These are phyloP conservation scores for Hericium erinaceus DNA, from an alignment of 768 basidiomycete species.

Conservation along the genomic window DNA sequence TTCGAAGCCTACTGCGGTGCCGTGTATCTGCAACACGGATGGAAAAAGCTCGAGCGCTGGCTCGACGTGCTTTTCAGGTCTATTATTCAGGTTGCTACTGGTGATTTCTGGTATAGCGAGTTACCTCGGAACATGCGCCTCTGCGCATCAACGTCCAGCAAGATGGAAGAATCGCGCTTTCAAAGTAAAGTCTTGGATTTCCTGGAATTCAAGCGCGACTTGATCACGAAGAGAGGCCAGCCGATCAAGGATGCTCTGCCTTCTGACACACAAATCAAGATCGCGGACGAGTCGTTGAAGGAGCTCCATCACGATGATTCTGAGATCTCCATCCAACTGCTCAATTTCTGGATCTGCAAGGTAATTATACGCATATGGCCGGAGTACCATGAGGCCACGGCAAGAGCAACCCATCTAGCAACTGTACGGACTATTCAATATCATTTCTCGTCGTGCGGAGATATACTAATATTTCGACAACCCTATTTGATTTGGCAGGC, in stretches of 20 bases:
- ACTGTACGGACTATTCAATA: background rate
- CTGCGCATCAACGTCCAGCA: background rate
- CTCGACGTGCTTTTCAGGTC: slow-evolving; percentile 18
- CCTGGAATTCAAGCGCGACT: background rate
- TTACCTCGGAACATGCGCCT: background rate
- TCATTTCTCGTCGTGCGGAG: too few species aligned
- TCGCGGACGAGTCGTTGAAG: background rate
- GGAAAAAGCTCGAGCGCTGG: slow-evolving; percentile 19
- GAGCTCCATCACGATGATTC: background rate
- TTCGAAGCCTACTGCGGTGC: slow-evolving; percentile 26
- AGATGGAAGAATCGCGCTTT: background rate
- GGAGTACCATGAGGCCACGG: slow-evolving; percentile 15
- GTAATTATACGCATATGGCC: slow-evolving; percentile 17
- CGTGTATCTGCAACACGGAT: slow-evolving; percentile 22
- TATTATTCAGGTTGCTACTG: slow-evolving; percentile 17
- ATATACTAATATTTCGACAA: background rate
- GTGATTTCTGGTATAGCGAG: slow-evolving; percentile 16
- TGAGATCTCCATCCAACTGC: slow-evolving; percentile 22
- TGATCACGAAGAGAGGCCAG: background rate
- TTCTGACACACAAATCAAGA: background rate
- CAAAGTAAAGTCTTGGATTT: background rate
- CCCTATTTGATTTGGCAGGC: background rate
- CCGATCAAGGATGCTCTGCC: background rate
- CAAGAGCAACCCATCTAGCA: background rate
- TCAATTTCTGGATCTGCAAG: slow-evolving; percentile 24